Evolutionary conservation across 768 basidiomycete species (phyloP), one percentile per base, ranked within the genome.

Genomic region (Xerocomellus intermedius): DNA sequence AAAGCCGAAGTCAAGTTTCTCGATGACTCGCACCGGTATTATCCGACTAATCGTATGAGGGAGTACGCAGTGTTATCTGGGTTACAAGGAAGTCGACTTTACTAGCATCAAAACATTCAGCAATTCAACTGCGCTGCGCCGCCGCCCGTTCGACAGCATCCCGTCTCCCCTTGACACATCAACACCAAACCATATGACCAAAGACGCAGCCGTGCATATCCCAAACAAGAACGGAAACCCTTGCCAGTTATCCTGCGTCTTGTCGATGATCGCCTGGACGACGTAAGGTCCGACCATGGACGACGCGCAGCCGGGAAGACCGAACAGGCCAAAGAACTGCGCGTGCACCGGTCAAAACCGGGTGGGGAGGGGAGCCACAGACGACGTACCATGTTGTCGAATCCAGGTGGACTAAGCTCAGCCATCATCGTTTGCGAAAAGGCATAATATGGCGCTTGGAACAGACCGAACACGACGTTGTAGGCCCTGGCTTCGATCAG

Each of bases 341-440:
- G 2, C 5, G 16, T 21, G 9, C 14, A 46, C 5, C 2, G 8
- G 58, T 46, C 8, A 32, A 32, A n/a, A 48, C 2, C 8, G 0
- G 2, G 8, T 14, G 26, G 8, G 4, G 24, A 39, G 9, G 48
- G 10, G 24, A 41, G 16, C 24, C 2, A n/a, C 1, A 19, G 32
- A 42, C 12, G 8, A 50, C 64, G 21, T 52, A 79, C 82, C 82
- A 83, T 91, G 65, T 91, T 90, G 61, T 94, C 91, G 64, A 89
- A 94, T 1, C 91, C 92, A 1, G 89, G 87, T 13, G 91, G 91
- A 7, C 87, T 84, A 12, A 95, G 80, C 69, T 94, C 92, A 1
- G 89, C 87, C 89, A 91, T 91, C 86, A 90, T 88, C 0, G 88
- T 91, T 66, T 89, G 86, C 4, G 89, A 84, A 66, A 87, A 91